Base-by-base conservation (phyloP, 257 asterid species). In the Lantana camara region DNA sequence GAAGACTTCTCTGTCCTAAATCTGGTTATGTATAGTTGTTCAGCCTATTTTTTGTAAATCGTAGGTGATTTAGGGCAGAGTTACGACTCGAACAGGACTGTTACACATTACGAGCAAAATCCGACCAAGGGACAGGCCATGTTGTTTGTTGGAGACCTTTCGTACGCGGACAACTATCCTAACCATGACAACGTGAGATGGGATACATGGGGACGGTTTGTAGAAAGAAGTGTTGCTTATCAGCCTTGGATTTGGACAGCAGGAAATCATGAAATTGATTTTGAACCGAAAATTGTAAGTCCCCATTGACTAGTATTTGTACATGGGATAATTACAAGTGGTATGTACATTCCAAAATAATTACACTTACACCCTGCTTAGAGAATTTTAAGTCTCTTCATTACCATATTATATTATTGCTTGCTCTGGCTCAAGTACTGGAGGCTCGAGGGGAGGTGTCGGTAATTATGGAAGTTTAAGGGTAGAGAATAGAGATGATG, bases 181-280 rank as follows among this genome's bases (percentile, higher is more conserved):
- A 66, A 81, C 68, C 92, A 89, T 37, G 89, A 89, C 76, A 89
- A 89, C 44, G 85, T 69, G 13, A 83, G 96, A 72, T 92, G 96
- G 97, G 98, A 92, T 68, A 78, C 93, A 4, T 92, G 98, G 97
- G 98, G 69, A 34, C 83, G 98, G 66, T 89, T 92, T 56, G 81
- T 80, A 5, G 98, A 92, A 73, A 83, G 95, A 75, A 85, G 88
- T 35, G 78, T 66, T 57, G 98, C 98, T 21, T 86, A 91, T 82
- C 96, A 91, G 48, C 95, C 98, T 30, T 91, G 98, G 98, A 84
- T 89, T 73, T 92, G 97, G 98, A 80, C 91, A 0, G 83, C 83
- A 0, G 98, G 98, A 41, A 92, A 92, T 59, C 98, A 92, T 23
- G 98, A 92, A 72, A 40, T 92, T 1, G 96, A 87, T 76, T 92